Evolutionary conservation across 306 rosid species (phyloP).

Genomic region (Quercus wislizeni): DNA sequence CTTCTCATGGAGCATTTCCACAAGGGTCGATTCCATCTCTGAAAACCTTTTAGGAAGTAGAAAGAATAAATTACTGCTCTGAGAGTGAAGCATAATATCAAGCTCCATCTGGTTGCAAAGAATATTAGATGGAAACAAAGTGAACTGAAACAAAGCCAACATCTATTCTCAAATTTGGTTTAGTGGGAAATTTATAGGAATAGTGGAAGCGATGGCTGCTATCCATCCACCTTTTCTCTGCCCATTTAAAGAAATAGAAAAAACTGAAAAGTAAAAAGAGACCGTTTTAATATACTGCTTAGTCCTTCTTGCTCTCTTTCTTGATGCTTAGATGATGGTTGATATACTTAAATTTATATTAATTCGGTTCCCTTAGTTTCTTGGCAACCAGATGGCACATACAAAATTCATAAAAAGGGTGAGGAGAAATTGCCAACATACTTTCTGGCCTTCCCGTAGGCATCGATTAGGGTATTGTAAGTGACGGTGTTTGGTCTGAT

Average conservation of each 20-base stretch:
- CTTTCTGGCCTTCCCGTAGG: slow-evolving; percentile 89
- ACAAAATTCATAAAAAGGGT: slow-evolving; percentile 12
- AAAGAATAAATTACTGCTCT: slow-evolving; percentile 21
- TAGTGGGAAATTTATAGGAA: slow-evolving; percentile 1
- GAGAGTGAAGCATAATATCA: slow-evolving; percentile 13
- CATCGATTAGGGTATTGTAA: slow-evolving; percentile 80
- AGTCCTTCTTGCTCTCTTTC: slow-evolving; percentile 3
- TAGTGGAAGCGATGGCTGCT: not conserved
- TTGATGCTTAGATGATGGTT: not conserved
- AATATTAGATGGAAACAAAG: slow-evolving; percentile 1
- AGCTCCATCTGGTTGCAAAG: slow-evolving; percentile 34
- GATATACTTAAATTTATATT: slow-evolving; percentile 5
- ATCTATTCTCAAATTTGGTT: slow-evolving; percentile 3
- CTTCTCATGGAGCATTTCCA: slow-evolving; percentile 65
- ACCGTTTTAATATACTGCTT: not conserved
- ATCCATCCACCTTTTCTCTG: slow-evolving; percentile 2
- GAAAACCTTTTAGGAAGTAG: slow-evolving; percentile 55
- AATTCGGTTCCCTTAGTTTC: slow-evolving; percentile 8
- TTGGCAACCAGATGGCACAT: slow-evolving; percentile 35
- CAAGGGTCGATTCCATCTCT: slow-evolving; percentile 82
- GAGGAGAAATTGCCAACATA: slow-evolving; percentile 32
- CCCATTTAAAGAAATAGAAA: slow-evolving; percentile 4
- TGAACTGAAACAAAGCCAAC: not conserved
- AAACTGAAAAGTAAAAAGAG: not conserved
- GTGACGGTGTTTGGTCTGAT: slow-evolving; percentile 84